Percentiles rank a stretch among this genome's conserved stretches.
Conservation (phyloP, 108 stramenopile species). For the Skeletonema costatum region DNA sequence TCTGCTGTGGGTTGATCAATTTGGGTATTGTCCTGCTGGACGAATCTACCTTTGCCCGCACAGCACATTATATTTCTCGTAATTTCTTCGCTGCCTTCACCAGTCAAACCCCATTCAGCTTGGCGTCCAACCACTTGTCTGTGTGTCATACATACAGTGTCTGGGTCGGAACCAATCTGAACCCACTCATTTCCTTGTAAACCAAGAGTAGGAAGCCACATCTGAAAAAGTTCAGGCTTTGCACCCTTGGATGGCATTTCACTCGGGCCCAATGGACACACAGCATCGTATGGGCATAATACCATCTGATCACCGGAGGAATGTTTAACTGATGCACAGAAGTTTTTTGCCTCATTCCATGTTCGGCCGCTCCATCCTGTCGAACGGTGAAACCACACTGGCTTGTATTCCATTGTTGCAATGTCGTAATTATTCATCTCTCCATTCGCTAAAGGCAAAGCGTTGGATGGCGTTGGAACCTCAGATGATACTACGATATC, state of each 20-base stretch:
- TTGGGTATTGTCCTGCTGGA: background rate
- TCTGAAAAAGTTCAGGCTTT: slow-evolving; percentile 10
- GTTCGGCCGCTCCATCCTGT: slow-evolving; percentile 22
- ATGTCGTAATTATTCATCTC: background rate
- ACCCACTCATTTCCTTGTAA: slow-evolving; percentile 19
- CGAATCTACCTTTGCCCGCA: background rate
- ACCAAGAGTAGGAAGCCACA: slow-evolving; percentile 20
- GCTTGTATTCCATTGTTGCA: background rate
- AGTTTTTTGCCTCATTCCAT: slow-evolving; percentile 2
- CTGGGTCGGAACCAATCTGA: slow-evolving; percentile 1
- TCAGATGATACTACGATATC: background rate
- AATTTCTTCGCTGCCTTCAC: slow-evolving; percentile 15
- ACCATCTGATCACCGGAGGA: background rate
- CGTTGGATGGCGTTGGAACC: background rate
- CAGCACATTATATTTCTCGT: slow-evolving; percentile 30
- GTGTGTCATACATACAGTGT: too few relatives aligned
- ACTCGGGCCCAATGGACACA: slow-evolving; percentile 10
- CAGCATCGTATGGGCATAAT: background rate
- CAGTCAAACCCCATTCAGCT: slow-evolving; percentile 23
- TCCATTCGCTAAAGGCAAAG: too few relatives aligned
- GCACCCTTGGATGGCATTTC: slow-evolving; percentile 1
- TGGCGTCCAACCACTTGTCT: too few relatives aligned
- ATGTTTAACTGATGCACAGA: slow-evolving; percentile 12
- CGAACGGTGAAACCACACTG: background rate
- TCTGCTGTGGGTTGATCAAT: background rate